Base-by-base conservation (phyloP, 2,329 filamentous ascomycete species). In the Arthrobotrys sinensis region DNA sequence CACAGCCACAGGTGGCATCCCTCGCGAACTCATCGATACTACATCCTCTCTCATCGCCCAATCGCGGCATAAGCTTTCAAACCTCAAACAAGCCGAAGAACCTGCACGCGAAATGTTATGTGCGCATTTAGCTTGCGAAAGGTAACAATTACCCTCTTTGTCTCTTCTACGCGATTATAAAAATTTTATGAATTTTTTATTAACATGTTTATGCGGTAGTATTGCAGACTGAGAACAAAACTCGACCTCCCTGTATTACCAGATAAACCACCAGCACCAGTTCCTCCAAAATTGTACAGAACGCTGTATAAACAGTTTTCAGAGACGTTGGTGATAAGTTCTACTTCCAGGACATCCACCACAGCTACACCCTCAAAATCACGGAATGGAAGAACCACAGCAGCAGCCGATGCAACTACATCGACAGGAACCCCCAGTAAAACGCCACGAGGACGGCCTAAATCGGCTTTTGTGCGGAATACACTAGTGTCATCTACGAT, bases 1-100 rank as follows among this genome's bases (percentile, higher is more conserved):
- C 45, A 94, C 92, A n/a, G 95, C 95, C 1, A 97, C 97, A 83
- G 96, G 95, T 81, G 98, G 98, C 85, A 94, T 96, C 62, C 92
- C 91, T 76, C 90, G 98, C 63, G 91, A 92, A 43, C 94, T 98
- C 84, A 94, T 98, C 85, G 96, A 98, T 88, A 98, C 98, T 86
- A 93, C 98, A 83, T 97, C 96, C 34, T 98, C 97, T 86, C 93
- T 97, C 81, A 91, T 99, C 48, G 95, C 96, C 82, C 98, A 99
- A 86, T 94, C 92, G 82, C 90, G 93, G 38, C 90, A 90, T 82
- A 91, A 90, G 82, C 93, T 93, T 62, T 91, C 90, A 82, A 91
- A 89, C 14, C 87, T 97, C 66, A 96, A 94, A 83, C 88, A 90
- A 2, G 93, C 96, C 70, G 94, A 97, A 84, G 94, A 97, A 84